A percentile compares a stretch with the other conserved stretches of the same genome.
phyloP scores from a whole-genome alignment of 176 grass and related monocot genomes.

The Cenchrus fungigraminus region DNA sequence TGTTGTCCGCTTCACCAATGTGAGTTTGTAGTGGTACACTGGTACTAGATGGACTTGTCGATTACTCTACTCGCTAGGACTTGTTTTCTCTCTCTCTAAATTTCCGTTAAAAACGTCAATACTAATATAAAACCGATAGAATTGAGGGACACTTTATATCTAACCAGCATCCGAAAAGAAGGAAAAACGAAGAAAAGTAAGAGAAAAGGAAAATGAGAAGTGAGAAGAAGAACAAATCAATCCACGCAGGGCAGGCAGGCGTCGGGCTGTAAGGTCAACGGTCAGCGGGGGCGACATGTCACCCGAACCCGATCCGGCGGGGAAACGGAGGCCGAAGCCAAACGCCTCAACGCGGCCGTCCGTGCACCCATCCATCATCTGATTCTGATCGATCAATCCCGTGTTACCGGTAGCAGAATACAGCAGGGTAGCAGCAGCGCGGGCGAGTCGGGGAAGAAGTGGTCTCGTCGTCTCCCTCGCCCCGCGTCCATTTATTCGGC shows the following conservation, averaged over 20 bases:
- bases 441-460: neutral
- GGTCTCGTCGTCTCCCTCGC: neutral
- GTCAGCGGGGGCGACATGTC: conserved; percentile 46
- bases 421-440: neutral
- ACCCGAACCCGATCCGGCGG: neutral
- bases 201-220: neutral
- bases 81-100: neutral
- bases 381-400: neutral
- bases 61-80: neutral
- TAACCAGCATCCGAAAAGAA: neutral
- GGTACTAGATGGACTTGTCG: neutral
- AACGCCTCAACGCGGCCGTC: conserved; percentile 26
- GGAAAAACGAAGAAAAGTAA: neutral
- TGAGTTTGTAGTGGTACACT: too few species aligned
- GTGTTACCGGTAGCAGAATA: neutral
- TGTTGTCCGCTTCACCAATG: too few species aligned
- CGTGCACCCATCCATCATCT: too few species aligned
- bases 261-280: conserved; percentile 34
- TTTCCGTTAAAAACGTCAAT: neutral
- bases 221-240: neutral
- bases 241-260: neutral
- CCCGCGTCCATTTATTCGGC: conserved; percentile 47
- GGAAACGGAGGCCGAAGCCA: neutral
- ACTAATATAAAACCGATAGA: neutral
- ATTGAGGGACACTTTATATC: neutral